A percentile compares a stretch with the other conserved stretches of the same genome.
Conservation (phyloP, 805 yeast species). For the Barnettozyma botsteinii region DNA sequence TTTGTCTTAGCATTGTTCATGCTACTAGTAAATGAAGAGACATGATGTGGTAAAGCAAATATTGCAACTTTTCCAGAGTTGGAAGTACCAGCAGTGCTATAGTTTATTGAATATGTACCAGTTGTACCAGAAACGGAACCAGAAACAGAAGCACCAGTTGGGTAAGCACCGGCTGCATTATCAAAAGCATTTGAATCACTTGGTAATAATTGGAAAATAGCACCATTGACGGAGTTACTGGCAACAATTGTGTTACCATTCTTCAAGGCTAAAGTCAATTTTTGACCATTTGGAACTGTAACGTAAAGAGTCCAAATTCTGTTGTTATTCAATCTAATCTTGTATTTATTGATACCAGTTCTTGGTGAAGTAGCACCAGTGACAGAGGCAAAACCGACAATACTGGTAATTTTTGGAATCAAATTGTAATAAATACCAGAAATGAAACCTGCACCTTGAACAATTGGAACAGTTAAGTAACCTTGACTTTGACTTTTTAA, state of each 20-base stretch:
- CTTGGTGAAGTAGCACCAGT: constrained; percentile 33
- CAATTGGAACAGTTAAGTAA: constrained; percentile 50
- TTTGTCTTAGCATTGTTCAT: constrained; percentile 26
- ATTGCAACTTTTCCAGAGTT: constrained; percentile 40
- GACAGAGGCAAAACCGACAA: constrained; percentile 57
- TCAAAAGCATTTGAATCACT: constrained; percentile 45
- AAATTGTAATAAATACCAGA: constrained; percentile 56
- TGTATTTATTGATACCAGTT: constrained; percentile 46
- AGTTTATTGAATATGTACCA: constrained; percentile 38
- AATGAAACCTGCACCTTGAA: constrained; percentile 79
- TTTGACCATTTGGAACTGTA: constrained; percentile 37
- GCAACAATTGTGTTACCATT: constrained; percentile 40
- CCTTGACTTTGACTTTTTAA: constrained; percentile 29
- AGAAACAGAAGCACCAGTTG: constrained; percentile 40
- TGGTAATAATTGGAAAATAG: constrained; percentile 56
- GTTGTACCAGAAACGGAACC: constrained; percentile 36
- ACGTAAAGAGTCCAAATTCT: constrained; percentile 66
- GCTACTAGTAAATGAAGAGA: constrained; percentile 34
- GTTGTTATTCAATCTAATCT: constrained; percentile 47
- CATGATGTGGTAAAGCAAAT: constrained; percentile 69
- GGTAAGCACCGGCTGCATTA: constrained; percentile 56
- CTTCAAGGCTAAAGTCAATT: constrained; percentile 23
- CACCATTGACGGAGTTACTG: constrained; percentile 39
- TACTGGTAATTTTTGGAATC: constrained; percentile 50
- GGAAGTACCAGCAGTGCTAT: constrained; percentile 40